These are phyloP conservation scores for Chenopodium album DNA, from an alignment of 148 eudicot genomes.

Conservation along the genomic window DNA sequence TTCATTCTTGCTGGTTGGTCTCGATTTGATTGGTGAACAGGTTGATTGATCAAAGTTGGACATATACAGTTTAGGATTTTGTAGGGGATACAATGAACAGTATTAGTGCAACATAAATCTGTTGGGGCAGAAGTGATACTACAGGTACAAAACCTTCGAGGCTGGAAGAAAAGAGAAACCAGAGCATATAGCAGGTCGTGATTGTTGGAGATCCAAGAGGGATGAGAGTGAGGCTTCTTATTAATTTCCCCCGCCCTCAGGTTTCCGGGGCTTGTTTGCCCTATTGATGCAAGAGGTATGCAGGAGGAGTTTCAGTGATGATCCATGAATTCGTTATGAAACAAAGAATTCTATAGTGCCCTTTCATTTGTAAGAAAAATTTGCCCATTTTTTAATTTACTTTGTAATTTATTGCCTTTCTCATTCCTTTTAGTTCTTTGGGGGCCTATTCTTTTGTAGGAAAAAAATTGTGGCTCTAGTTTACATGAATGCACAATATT, in stretches of 20 bases:
- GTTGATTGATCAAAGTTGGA: constrained; percentile 38
- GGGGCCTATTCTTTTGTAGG: constrained; percentile 55
- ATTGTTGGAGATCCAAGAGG: constrained; percentile 6
- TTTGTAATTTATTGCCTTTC: constrained; percentile 33
- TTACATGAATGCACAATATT: constrained; percentile 22
- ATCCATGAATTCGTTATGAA: not conserved
- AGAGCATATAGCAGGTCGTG: not conserved
- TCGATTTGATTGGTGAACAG: constrained; percentile 94
- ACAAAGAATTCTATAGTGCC: not conserved
- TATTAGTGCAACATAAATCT: constrained; percentile 16
- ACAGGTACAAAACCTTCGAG: constrained; percentile 1
- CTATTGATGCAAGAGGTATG: constrained; percentile 20
- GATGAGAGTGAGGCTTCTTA: constrained; percentile 18
- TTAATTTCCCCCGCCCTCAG: constrained; percentile 28
- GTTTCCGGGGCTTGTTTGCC: constrained; percentile 5
- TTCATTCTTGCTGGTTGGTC: constrained; percentile 86
- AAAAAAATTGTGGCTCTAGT: constrained; percentile 23
- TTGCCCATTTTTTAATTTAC: constrained; percentile 16
- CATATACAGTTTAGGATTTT: constrained; percentile 16
- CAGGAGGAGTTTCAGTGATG: not conserved
- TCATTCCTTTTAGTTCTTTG: constrained; percentile 34
- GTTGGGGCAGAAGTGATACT: constrained; percentile 6
- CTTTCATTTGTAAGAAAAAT: constrained; percentile 17
- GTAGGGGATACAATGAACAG: constrained; percentile 31
- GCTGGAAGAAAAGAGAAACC: not conserved